Base-by-base conservation (phyloP, 1,284 basidiomycete genomes). In the Cystobasidium pallidum region DNA sequence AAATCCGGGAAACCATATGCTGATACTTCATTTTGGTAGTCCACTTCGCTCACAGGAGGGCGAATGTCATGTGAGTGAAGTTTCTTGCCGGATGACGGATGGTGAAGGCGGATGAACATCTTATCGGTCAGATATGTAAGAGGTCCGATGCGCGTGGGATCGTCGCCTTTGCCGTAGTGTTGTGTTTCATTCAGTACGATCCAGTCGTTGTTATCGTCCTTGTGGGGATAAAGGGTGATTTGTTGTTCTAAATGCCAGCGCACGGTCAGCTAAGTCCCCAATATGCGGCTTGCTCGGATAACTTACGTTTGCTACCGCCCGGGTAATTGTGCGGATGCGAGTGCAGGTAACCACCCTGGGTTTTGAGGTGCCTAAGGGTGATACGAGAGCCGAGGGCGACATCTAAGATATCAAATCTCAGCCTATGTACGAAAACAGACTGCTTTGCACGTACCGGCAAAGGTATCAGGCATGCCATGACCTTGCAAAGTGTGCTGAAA, bases 1-100 rank as follows among this genome's bases (percentile, higher is more conserved):
- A 89, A 96, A n/a, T 88, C 89, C 0, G 88, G 83, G 83, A 91
- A 89, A 2, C 96, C 96, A 78, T 99, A 99, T 0, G 85, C 93
- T 0, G 94, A 95, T 0, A 98, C 94, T 81, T 99, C 96, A 79
- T 98, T 95, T 84, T 99, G 96, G 84, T 97, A 99, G 77, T 99
- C 96, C 66, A 96, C 93, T 73, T 99, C 95, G 58, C 91, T 94
- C n/a, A 99, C 88, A 17, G 94, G 94, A 2, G 96, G 92, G 45
- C 95, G 89, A 76, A 90, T 83, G 77, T 97, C 94, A 82, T 99
- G 96, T 59, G 91, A 94, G 83, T 99, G 96, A 3, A 99, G 86
- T 66, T 89, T 87, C 81, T 93, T 95, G 76, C 90, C 86, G 0
- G 94, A 95, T 28, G 84, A 70, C 55, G 88, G 83, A 82, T 99